These are phyloP conservation scores for Neurospora sp. DNA, from an alignment of 495 filamentous ascomycete species.

Conservation along the genomic window DNA sequence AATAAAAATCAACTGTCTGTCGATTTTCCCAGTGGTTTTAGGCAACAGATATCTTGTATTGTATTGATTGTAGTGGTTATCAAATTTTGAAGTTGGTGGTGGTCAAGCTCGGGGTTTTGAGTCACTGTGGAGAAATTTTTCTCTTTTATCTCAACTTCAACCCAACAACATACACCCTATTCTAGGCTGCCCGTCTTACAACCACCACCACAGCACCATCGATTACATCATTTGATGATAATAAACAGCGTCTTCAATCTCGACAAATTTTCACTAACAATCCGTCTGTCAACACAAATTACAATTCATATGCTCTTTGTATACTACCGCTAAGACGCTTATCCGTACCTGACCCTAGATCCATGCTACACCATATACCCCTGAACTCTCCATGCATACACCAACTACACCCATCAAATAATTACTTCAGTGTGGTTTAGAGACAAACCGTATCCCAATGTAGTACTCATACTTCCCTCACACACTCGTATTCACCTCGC, in stretches of 20 bases:
- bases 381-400: not conserved
- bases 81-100: not conserved
- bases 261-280: not conserved
- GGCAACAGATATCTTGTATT: not conserved
- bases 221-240: too few species aligned
- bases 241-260: not conserved
- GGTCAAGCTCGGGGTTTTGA: conserved; percentile 5
- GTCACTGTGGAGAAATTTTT: conserved; percentile 13
- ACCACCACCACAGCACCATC: not conserved
- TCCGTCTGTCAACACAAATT: not conserved
- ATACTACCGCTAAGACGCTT: not conserved
- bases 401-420: not conserved
- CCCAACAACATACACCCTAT: not conserved
- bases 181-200: not conserved
- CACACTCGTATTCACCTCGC: not conserved
- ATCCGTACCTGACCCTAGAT: not conserved
- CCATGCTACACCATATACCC: not conserved
- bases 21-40: not conserved
- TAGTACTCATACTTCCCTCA: not conserved
- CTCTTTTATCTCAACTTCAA: conserved; percentile 5
- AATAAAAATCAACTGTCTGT: not conserved
- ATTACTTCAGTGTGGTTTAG: not conserved
- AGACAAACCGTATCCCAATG: not conserved
- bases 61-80: not conserved
- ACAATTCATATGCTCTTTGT: not conserved